A percentile compares a stretch with the other conserved stretches of the same genome.
phyloP scores from a whole-genome alignment of 768 basidiomycete species.

The Pleurotus citrinopileatus region DNA sequence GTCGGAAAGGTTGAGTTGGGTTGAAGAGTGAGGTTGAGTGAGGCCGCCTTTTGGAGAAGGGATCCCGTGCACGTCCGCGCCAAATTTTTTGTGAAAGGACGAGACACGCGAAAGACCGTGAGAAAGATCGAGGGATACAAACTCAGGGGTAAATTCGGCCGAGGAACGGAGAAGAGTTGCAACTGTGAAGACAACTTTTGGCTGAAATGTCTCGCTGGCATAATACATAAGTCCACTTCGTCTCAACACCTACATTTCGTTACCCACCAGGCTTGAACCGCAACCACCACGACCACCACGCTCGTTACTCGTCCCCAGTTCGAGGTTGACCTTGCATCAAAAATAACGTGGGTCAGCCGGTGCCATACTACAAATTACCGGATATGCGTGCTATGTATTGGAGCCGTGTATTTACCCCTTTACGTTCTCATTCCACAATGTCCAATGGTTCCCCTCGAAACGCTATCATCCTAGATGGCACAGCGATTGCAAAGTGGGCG shows the following conservation, averaged over 20 bases:
- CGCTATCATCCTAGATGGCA: constrained; percentile 76
- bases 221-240: background rate
- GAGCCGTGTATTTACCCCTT: constrained; percentile 8
- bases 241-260: background rate
- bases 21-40: constrained; percentile 1
- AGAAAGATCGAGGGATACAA: background rate
- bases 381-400: constrained; percentile 2
- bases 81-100: constrained; percentile 12
- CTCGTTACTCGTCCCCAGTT: constrained; percentile 9
- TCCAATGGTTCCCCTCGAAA: constrained; percentile 12
- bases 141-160: constrained; percentile 5
- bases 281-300: constrained; percentile 9
- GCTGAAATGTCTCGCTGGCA: constrained; percentile 8
- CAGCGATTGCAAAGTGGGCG: constrained; percentile 75
- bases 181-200: background rate
- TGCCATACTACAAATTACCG: constrained; percentile 6
- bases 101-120: background rate
- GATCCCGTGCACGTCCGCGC: constrained; percentile 11
- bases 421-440: constrained; percentile 5
- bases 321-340: background rate
- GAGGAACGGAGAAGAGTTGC: no score
- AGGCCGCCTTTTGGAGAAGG: constrained; percentile 11
- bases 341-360: constrained; percentile 9
- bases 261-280: constrained; percentile 5
- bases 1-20: constrained; percentile 16